Base-by-base conservation (phyloP, 306 rosid species). In the Rosa rugosa region DNA sequence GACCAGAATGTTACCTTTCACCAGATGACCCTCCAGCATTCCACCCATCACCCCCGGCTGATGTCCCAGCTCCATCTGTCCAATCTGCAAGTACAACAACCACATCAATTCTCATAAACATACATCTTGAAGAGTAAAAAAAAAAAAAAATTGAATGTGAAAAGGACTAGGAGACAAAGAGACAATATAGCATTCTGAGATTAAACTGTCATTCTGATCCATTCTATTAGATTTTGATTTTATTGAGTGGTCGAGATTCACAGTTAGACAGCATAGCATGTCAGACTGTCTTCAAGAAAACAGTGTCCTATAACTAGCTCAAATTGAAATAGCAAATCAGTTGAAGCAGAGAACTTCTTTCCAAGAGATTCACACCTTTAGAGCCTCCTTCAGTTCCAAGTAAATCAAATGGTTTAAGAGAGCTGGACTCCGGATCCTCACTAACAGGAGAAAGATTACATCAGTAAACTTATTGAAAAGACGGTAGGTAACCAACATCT, bases 361-460 rank as follows among this genome's bases (percentile, higher is more conserved):
- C 68, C 3, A 79, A 79, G 63, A 77, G 72, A 77, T 76, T 76
- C 88, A 41, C 65, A 96, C 99, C 99, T 85, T 83, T 85, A 69
- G 99, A 78, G 80, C 85, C 44, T 69, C 89, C 92, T 79, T 88
- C 98, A 59, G 85, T 79, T 57, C 92, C 96, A 80, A 89, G 84
- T 63, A 91, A 80, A 85, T 85, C 94, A 81, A 93, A 95, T 40
- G 94, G 91, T 81, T 92, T 90, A 14, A 84, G 70, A 64, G 93
- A 84, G 86, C 82, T 82, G 25, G 93, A 84, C 75, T 84, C 91
- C 17, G 85, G 88, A 81, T 90, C 91, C 79, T 79, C 87, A 54
- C 98, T 90, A 47, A 77, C 38, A 78, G 78, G 72, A 83, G 79
- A 86, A 50, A 71, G 8, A 80, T 57, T 75, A 76, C 53, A 73